phyloP scores from a whole-genome alignment of 2,329 filamentous ascomycete genomes.

The Cryphonectria naterciae region DNA sequence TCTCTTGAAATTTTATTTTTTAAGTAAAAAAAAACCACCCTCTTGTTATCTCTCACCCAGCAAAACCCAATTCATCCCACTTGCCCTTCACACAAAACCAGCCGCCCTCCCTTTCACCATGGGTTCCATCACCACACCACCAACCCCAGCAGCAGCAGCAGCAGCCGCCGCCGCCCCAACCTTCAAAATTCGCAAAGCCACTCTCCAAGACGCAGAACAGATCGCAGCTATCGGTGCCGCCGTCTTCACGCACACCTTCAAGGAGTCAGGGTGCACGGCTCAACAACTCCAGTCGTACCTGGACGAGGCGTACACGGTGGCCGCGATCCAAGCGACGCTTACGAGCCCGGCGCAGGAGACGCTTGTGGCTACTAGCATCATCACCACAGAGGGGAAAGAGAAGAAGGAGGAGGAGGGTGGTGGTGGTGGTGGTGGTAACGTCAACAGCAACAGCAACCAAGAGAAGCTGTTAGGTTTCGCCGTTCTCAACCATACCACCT shows the following conservation, averaged over 20 bases:
- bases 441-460: no score
- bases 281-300: constrained; percentile 45
- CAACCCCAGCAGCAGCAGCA: background rate
- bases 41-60: background rate
- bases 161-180: background rate
- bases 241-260: constrained; percentile 45
- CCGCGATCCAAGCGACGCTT: constrained; percentile 35
- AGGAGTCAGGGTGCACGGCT: constrained; percentile 44
- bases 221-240: constrained; percentile 42
- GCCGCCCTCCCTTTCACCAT: background rate
- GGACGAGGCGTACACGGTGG: constrained; percentile 40
- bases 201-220: constrained; percentile 34
- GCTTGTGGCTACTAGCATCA: constrained; percentile 35
- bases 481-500: constrained; percentile 41
- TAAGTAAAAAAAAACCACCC: no score
- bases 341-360: constrained; percentile 33
- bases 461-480: constrained; percentile 44
- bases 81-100: no score
- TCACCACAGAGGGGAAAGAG: background rate
- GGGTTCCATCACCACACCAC: background rate
- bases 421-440: no score
- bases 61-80: no score
- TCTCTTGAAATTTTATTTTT: background rate
- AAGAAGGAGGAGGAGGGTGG: constrained; percentile 30
- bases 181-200: constrained; percentile 35